Evolutionary conservation across 495 filamentous ascomycete genomes (phyloP).

Genomic region (Aspergillus steynii): DNA sequence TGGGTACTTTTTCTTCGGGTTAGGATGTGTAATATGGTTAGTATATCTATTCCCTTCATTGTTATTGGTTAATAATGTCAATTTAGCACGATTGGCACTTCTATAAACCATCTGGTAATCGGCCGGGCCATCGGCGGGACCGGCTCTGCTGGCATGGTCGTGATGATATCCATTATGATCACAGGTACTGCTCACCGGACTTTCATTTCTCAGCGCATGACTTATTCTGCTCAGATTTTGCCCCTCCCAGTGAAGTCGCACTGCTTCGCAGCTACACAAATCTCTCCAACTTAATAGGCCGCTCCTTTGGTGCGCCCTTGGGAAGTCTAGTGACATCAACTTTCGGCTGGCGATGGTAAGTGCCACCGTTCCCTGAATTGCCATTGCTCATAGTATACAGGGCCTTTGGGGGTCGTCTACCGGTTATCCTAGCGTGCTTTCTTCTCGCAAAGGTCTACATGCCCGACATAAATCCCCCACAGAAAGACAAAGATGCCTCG

Average conservation of each 20-base stretch:
- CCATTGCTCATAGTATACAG: neutral
- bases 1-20: conserved; percentile 5
- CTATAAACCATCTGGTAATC: neutral
- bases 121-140: conserved; percentile 6
- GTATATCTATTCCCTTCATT: neutral
- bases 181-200: neutral
- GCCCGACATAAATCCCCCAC: neutral
- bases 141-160: neutral
- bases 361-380: neutral
- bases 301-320: conserved; percentile 5
- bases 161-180: conserved; percentile 8
- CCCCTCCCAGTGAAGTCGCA: conserved; percentile 9
- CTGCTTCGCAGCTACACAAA: conserved; percentile 10
- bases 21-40: conserved; percentile 10
- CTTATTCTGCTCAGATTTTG: conserved; percentile 4
- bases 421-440: conserved; percentile 3
- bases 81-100: neutral
- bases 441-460: neutral
- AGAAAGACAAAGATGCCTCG: neutral
- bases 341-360: conserved; percentile 12
- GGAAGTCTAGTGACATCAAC: conserved; percentile 5
- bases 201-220: neutral
- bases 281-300: conserved; percentile 6
- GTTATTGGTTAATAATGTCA: neutral
- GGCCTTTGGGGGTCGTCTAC: conserved; percentile 7